Evolutionary conservation across 2,329 filamentous ascomycete species (phyloP), one percentile per base, ranked within the genome.

Genomic region (Fusarium proliferatum): DNA sequence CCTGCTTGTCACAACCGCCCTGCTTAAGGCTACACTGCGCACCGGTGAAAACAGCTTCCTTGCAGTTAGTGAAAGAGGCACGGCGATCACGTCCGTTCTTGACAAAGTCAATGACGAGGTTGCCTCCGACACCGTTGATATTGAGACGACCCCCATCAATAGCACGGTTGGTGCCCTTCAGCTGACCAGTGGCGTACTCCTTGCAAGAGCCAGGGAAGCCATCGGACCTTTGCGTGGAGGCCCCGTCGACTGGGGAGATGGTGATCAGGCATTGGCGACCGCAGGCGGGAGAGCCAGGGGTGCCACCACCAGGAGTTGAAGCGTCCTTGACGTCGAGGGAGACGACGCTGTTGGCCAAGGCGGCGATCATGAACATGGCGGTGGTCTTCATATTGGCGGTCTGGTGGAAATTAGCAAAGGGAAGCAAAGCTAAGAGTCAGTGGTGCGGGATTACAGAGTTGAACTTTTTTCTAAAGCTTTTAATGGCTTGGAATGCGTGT

Each of bases 381-480:
- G 34, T 23, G 17, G 36, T 33, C 45, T 39, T 52, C 57, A 60
- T 52, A 1, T 3, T 60, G 36, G 7, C 4, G 21, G 8, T 23
- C 57, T 51, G 8, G 3, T 4, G 7, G 6, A 2, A 15, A 3
- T 51, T 5, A 60, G 34, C 5, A 33, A 10, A 2, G 3, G 6
- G 13, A 10, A 3, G 23, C 5, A 3, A 15, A 15, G 5, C 0
- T 10, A 9, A 2, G 6, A n/a, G 2, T 2, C 9, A 9, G 23
- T 13, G 15, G 1, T 38, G n/a, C 0, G 0, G 30, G 6, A 16
- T 16, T 41, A 39, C 34, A 21, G 15, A 30, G 9, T 11, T 26
- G 26, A 6, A 26, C 2, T 6, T 26, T 26, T 26, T 26, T 26
- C 5, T 26, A 26, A 26, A 26, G 26, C 26, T 26, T 26, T 26